phyloP scores from a whole-genome alignment of 2,329 filamentous ascomycete species.

The Scytalidium sp. region DNA sequence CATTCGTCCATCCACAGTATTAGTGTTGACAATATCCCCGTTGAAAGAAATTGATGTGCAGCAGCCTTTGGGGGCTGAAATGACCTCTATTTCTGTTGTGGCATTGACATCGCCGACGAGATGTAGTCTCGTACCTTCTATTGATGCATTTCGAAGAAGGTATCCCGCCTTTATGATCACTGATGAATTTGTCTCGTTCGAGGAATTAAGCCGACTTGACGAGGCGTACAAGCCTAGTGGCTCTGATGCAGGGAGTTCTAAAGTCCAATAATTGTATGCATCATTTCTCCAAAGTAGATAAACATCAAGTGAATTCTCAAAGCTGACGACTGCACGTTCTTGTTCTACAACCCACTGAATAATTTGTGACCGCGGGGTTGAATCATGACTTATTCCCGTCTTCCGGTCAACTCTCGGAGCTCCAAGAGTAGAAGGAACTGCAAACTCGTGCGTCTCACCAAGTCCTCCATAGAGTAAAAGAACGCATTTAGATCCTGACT shows the following conservation, averaged over 20 bases:
- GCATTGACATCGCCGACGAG: slow-evolving; percentile 44
- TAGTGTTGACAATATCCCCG: slow-evolving; percentile 23
- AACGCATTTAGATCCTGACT: neutral
- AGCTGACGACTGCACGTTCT: neutral
- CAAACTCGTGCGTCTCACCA: neutral
- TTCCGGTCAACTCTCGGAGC: neutral
- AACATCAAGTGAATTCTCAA: neutral
- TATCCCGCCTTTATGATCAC: slow-evolving; percentile 51
- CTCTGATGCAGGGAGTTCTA: slow-evolving; percentile 30
- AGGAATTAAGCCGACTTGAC: too few relatives aligned
- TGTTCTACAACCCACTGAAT: neutral
- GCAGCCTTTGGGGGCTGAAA: slow-evolving; percentile 40
- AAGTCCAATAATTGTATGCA: neutral
- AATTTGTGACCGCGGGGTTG: neutral
- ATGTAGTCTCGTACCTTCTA: slow-evolving; percentile 32
- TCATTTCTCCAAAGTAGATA: neutral
- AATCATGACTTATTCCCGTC: neutral
- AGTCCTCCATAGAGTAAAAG: neutral
- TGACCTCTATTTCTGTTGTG: slow-evolving; percentile 40
- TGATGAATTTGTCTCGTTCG: slow-evolving; percentile 14
- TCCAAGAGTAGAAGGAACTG: neutral
- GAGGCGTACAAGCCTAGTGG: slow-evolving; percentile 32
- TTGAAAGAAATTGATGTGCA: slow-evolving; percentile 51
- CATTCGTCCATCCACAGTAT: neutral
- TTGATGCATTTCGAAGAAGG: slow-evolving; percentile 43